A percentile compares a stretch with the other conserved stretches of the same genome.
Conservation (phyloP, 192 early-diverging fungal species). For the Lobosporangium transversale region DNA sequence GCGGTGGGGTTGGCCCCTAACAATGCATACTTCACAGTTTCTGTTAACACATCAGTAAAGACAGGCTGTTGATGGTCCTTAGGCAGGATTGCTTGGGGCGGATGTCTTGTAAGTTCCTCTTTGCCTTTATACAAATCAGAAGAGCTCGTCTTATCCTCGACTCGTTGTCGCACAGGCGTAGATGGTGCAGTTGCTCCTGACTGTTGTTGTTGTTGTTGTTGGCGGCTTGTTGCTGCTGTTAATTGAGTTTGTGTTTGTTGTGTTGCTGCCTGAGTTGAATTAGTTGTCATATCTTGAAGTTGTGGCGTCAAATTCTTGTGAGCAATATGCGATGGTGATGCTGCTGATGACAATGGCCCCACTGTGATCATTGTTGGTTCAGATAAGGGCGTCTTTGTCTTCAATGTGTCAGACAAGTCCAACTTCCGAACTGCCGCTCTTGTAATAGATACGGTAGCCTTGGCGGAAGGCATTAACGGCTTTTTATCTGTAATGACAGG, state of each 20-base stretch:
- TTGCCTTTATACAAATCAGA: conserved; percentile 3
- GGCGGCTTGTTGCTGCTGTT: neutral
- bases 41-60: conserved; percentile 3
- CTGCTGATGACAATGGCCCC: too few relatives aligned
- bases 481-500: conserved; percentile 11
- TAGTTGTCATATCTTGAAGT: too few relatives aligned
- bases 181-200: neutral
- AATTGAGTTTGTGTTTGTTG: neutral
- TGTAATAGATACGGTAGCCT: neutral
- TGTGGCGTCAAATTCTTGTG: neutral
- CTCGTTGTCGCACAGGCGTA: neutral
- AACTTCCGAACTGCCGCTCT: neutral
- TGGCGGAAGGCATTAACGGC: conserved; percentile 5
- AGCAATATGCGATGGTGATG: too few relatives aligned
- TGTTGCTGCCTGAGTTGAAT: neutral
- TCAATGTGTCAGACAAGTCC: neutral
- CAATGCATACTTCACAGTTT: too few relatives aligned
- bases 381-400: neutral
- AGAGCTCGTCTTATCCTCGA: neutral
- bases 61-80: neutral
- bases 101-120: conserved; percentile 3
- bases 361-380: neutral
- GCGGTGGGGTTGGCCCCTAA: neutral
- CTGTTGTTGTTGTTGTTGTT: conserved; percentile 2
- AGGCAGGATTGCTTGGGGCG: conserved; percentile 20